Conservation (phyloP, 1,139 yeast genomes). For the Magnusiomyces starmeri region DNA sequence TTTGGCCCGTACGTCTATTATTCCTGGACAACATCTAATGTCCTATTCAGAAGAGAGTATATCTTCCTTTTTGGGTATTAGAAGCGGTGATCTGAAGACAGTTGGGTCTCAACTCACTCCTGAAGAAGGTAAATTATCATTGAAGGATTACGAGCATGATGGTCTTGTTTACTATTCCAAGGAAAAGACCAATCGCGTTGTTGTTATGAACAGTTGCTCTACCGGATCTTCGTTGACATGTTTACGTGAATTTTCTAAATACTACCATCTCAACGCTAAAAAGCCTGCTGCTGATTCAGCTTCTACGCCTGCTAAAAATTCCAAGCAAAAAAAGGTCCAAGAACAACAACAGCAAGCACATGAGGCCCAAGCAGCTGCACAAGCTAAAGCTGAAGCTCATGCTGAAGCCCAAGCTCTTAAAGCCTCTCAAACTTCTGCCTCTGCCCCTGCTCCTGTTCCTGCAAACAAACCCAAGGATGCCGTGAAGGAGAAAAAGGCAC, state of each 20-base stretch:
- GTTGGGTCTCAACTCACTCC: not conserved
- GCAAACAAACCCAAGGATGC: too few relatives aligned
- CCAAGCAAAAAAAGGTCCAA: constrained; percentile 4
- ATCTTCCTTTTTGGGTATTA: constrained; percentile 1
- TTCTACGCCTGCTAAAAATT: not conserved
- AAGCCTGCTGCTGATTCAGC: constrained; percentile 3
- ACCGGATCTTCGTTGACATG: constrained; percentile 3
- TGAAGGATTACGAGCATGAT: constrained; percentile 3
- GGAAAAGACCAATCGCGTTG: not conserved
- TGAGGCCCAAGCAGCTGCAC: constrained; percentile 3
- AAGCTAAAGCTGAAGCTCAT: constrained; percentile 1
- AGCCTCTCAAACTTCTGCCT: not conserved
- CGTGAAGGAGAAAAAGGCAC: too few relatives aligned
- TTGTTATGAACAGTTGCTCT: constrained; percentile 2
- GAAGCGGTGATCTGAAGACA: not conserved
- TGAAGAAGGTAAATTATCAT: not conserved
- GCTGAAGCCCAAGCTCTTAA: not conserved
- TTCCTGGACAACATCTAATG: constrained; percentile 43
- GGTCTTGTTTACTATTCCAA: constrained; percentile 1
- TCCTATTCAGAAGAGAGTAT: constrained; percentile 8
- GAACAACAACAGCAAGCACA: constrained; percentile 6
- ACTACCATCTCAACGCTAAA: not conserved
- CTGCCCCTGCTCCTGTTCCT: not conserved
- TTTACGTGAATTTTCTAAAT: constrained; percentile 5
- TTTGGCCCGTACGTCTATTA: constrained; percentile 61